phyloP scores from a whole-genome alignment of 768 basidiomycete genomes.

The Calocybe cyanea region DNA sequence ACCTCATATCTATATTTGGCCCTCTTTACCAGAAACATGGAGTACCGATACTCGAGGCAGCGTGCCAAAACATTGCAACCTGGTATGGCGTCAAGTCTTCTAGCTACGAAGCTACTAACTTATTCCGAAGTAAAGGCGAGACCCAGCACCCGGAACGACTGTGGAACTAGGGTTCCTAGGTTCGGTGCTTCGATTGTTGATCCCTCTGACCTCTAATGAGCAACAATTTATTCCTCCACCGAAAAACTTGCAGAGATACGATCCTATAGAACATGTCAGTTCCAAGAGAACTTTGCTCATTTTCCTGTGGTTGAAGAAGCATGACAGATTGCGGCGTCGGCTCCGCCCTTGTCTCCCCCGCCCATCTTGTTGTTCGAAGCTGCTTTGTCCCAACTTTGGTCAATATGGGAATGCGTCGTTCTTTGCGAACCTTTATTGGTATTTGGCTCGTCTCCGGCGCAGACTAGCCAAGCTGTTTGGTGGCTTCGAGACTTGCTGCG shows the following conservation, averaged over 20 bases:
- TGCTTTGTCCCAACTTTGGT: constrained; percentile 66
- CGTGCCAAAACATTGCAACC: constrained; percentile 78
- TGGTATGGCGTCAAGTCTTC: constrained; percentile 53
- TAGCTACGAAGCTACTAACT: constrained; percentile 16
- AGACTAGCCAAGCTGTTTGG: constrained; percentile 87
- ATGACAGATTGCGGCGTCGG: constrained; percentile 62
- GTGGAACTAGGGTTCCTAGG: constrained; percentile 85
- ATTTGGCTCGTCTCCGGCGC: constrained; percentile 73
- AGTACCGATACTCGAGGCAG: constrained; percentile 76
- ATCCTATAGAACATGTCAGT: constrained; percentile 49
- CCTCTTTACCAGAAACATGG: constrained; percentile 74
- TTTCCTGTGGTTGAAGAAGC: constrained; percentile 4
- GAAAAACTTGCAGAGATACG: constrained; percentile 47
- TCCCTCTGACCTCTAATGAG: constrained; percentile 66
- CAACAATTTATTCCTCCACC: constrained; percentile 65
- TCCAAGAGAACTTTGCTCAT: constrained; percentile 1
- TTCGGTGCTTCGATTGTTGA: constrained; percentile 63
- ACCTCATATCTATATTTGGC: constrained; percentile 62
- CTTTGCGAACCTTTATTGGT: constrained; percentile 88
- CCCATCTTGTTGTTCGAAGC: constrained; percentile 63
- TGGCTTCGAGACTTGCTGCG: constrained; percentile 86
- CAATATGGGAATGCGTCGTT: constrained; percentile 91
- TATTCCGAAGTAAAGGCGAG: constrained; percentile 66
- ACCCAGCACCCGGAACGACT: constrained; percentile 61
- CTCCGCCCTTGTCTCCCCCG: constrained; percentile 53